These are phyloP conservation scores for Striga hermonthica DNA, from an alignment of 305 asterid species.

Conservation along the genomic window DNA sequence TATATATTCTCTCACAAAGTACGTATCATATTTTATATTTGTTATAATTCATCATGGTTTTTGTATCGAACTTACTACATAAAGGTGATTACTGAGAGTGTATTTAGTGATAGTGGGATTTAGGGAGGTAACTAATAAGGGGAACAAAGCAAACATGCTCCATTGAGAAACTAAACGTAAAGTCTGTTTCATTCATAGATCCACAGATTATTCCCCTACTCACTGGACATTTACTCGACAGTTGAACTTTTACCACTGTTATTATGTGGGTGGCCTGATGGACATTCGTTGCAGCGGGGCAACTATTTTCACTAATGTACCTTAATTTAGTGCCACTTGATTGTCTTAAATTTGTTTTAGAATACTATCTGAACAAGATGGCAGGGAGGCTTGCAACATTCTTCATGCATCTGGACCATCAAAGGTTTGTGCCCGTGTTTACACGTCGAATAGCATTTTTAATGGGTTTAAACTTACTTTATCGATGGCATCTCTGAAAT, in stretches of 20 bases:
- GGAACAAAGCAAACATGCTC: neutral
- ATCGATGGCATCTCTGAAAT: conserved; percentile 8
- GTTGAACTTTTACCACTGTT: neutral
- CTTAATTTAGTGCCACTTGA: conserved; percentile 14
- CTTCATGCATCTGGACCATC: conserved; percentile 97
- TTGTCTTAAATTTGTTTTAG: conserved; percentile 37
- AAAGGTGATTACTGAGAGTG: conserved; percentile 4
- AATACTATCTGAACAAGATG: conserved; percentile 83
- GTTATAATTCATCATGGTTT: conserved; percentile 19
- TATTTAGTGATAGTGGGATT: neutral
- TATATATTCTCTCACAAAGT: conserved; percentile 14
- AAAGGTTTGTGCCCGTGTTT: conserved; percentile 54
- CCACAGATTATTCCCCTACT: neutral
- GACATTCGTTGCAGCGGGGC: neutral
- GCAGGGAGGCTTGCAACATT: conserved; percentile 86
- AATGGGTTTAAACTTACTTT: conserved; percentile 24
- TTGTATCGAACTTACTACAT: neutral
- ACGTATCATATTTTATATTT: conserved; percentile 10
- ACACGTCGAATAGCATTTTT: conserved; percentile 15
- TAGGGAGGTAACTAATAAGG: neutral
- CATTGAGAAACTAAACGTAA: neutral
- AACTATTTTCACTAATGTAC: neutral
- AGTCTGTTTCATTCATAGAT: no score
- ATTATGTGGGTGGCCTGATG: neutral
- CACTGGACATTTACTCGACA: neutral